Conservation (phyloP, 1,139 yeast species). For the Protomyces inouyei region DNA sequence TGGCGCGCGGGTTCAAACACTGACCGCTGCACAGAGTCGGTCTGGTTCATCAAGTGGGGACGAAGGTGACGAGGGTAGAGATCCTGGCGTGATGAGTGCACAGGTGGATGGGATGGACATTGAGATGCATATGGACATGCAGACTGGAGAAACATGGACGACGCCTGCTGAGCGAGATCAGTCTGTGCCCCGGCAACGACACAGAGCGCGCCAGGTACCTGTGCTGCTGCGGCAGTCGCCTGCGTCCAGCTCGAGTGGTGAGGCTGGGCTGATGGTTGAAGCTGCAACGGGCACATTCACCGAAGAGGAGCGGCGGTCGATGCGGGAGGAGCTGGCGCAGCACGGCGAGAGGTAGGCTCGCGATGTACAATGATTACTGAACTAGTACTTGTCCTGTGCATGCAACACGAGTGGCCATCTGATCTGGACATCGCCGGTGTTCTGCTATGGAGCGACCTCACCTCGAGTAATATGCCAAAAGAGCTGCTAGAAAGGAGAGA, state of each 20-base stretch:
- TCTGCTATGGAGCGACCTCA: too few relatives aligned
- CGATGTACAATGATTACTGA: background rate
- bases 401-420: background rate
- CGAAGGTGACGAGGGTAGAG: background rate
- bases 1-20: background rate
- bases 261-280: background rate
- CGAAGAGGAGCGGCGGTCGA: background rate
- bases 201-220: background rate
- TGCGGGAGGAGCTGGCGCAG: background rate
- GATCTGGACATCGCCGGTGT: too few relatives aligned
- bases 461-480: too few relatives aligned
- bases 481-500: too few relatives aligned
- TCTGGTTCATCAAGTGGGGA: background rate
- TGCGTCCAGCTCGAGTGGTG: background rate
- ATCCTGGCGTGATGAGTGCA: background rate
- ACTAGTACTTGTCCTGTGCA: background rate
- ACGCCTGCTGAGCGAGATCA: background rate
- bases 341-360: background rate
- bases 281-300: background rate
- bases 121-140: background rate
- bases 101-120: background rate
- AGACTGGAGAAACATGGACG: background rate
- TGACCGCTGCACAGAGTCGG: background rate
- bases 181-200: background rate
- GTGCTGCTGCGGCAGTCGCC: background rate